phyloP scores from a whole-genome alignment of 1,139 yeast genomes.

The Kodamaea sp. region DNA sequence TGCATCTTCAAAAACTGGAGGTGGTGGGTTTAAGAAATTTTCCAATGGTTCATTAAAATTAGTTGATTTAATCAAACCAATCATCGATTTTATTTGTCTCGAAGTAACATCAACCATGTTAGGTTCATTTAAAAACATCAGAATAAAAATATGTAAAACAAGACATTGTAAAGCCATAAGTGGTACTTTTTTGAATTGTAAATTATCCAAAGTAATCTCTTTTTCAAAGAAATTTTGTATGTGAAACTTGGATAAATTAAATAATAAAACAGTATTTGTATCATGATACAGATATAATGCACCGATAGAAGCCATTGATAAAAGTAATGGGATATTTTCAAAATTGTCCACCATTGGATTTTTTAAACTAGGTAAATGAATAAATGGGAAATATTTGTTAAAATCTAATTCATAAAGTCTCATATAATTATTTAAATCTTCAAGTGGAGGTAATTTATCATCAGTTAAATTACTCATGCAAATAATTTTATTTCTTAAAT shows the following conservation, averaged over 20 bases:
- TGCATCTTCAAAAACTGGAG: conserved; percentile 11
- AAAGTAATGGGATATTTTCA: conserved; percentile 71
- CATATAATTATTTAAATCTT: conserved; percentile 71
- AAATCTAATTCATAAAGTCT: conserved; percentile 69
- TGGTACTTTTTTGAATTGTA: conserved; percentile 65
- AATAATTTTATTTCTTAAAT: conserved; percentile 53
- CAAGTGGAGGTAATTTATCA: conserved; percentile 67
- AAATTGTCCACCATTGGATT: conserved; percentile 50
- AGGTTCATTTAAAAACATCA: conserved; percentile 75
- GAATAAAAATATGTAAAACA: conserved; percentile 75
- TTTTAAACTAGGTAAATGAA: conserved; percentile 68
- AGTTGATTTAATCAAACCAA: conserved; percentile 74
- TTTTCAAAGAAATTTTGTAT: conserved; percentile 74
- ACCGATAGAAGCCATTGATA: conserved; percentile 85
- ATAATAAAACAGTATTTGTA: conserved; percentile 67
- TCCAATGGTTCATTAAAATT: conserved; percentile 71
- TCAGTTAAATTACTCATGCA: conserved; percentile 46
- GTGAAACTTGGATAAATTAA: conserved; percentile 74
- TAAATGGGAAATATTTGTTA: conserved; percentile 76
- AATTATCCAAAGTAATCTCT: conserved; percentile 41
- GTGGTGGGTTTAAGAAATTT: conserved; percentile 58
- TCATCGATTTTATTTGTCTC: conserved; percentile 73
- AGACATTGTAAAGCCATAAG: conserved; percentile 86
- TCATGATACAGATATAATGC: conserved; percentile 84
- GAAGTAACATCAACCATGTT: conserved; percentile 71